Evolutionary conservation across 2,329 filamentous ascomycete genomes (phyloP).

Genomic region (Sordariomycetes sp.): DNA sequence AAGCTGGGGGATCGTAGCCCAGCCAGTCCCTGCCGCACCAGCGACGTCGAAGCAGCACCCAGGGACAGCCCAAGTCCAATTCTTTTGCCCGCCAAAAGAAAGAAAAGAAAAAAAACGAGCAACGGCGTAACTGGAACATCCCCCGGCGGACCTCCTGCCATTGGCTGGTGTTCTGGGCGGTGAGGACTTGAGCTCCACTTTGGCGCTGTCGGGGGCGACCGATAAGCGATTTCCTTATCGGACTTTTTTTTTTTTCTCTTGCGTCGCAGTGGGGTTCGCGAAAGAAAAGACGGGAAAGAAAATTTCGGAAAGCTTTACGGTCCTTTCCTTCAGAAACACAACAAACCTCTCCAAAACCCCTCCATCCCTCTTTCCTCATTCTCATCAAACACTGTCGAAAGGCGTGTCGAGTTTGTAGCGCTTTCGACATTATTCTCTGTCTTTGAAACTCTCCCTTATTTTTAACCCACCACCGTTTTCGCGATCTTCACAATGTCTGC

Average conservation of each 20-base stretch:
- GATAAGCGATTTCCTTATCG: slow-evolving; percentile 5
- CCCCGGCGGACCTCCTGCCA: neutral
- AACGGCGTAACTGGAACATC: neutral
- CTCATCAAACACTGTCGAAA: neutral
- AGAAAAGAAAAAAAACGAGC: neutral
- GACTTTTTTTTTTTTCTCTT: neutral
- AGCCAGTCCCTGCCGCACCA: neutral
- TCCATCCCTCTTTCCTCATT: neutral
- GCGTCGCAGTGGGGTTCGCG: slow-evolving; percentile 5
- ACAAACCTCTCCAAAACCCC: slow-evolving; percentile 5
- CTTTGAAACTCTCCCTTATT: neutral
- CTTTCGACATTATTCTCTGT: neutral
- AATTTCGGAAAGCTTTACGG: slow-evolving; percentile 8
- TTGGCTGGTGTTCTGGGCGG: slow-evolving; percentile 1
- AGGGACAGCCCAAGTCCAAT: neutral
- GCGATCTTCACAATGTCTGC: slow-evolving; percentile 30
- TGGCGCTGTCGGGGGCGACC: neutral
- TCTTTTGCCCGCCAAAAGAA: neutral
- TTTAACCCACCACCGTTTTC: neutral
- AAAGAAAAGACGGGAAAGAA: slow-evolving; percentile 8
- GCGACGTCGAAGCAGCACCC: neutral
- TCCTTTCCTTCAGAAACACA: slow-evolving; percentile 2
- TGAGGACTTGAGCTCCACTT: neutral
- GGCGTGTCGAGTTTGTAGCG: neutral
- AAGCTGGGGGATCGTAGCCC: no score